phyloP scores from a whole-genome alignment of 805 yeast species.

The Candida tammaniensis region DNA sequence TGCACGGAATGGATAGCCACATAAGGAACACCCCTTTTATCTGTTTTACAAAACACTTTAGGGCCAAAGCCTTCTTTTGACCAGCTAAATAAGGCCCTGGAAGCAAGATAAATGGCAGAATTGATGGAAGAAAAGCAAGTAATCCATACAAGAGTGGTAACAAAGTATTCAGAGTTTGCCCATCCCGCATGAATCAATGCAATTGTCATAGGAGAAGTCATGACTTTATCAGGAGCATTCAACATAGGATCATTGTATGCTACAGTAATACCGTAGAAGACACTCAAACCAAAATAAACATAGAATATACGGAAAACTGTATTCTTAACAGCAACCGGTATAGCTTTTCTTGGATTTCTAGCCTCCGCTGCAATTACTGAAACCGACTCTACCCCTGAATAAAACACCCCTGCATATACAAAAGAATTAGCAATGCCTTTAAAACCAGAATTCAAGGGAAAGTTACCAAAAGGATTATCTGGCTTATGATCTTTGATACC shows the following conservation, averaged over 20 bases:
- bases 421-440: slow-evolving; percentile 40
- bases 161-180: slow-evolving; percentile 30
- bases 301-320: slow-evolving; percentile 28
- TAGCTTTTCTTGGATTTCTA: slow-evolving; percentile 28
- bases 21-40: slow-evolving; percentile 32
- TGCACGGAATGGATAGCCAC: slow-evolving; percentile 21
- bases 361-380: slow-evolving; percentile 29
- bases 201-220: slow-evolving; percentile 37
- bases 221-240: slow-evolving; percentile 18
- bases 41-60: slow-evolving; percentile 27
- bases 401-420: slow-evolving; percentile 42
- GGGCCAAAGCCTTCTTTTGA: slow-evolving; percentile 40
- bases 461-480: slow-evolving; percentile 23
- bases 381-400: slow-evolving; percentile 31
- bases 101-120: slow-evolving; percentile 24
- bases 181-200: slow-evolving; percentile 34
- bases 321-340: slow-evolving; percentile 28
- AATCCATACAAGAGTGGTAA: slow-evolving; percentile 37
- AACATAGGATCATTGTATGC: slow-evolving; percentile 28
- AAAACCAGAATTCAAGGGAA: slow-evolving; percentile 31
- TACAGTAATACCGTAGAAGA: slow-evolving; percentile 31
- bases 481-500: slow-evolving; percentile 22
- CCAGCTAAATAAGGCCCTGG: slow-evolving; percentile 32
- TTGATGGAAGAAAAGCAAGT: slow-evolving; percentile 42
- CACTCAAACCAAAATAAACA: slow-evolving; percentile 27